A percentile compares a stretch with the other conserved stretches of the same genome.
These are phyloP conservation scores for Penicillium lagena DNA, from an alignment of 495 filamentous ascomycete species.

Conservation along the genomic window DNA sequence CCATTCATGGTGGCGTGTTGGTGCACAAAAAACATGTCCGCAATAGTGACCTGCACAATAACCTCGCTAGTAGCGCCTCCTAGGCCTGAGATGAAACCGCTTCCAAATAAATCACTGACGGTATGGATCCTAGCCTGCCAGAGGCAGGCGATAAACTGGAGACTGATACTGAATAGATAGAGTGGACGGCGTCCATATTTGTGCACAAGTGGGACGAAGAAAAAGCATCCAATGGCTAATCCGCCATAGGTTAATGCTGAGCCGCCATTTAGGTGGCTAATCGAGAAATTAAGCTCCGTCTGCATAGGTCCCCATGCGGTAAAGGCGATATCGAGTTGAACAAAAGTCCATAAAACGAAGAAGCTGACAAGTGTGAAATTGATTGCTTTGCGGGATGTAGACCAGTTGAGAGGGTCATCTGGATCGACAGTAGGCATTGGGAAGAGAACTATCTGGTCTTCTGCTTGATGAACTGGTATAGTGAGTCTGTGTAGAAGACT, in stretches of 20 bases:
- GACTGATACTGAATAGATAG: constrained; percentile 30
- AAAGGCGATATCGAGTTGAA: constrained; percentile 29
- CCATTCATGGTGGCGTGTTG: constrained; percentile 35
- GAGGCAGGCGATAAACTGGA: constrained; percentile 27
- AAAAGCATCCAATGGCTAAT: constrained; percentile 31
- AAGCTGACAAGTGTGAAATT: constrained; percentile 34
- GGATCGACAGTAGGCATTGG: constrained; percentile 20
- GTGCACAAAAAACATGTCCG: constrained; percentile 45
- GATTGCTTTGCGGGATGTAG: constrained; percentile 22
- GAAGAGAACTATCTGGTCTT: constrained; percentile 14
- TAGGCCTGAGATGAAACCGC: constrained; percentile 26
- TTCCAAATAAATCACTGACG: constrained; percentile 21
- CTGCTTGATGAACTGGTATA: constrained; percentile 9
- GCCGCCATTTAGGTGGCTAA: constrained; percentile 29
- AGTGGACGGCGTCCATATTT: constrained; percentile 40
- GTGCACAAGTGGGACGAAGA: constrained; percentile 40
- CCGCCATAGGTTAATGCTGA: constrained; percentile 29
- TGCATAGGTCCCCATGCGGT: constrained; percentile 35
- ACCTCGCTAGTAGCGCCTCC: constrained; percentile 35
- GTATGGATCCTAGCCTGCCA: constrained; percentile 31
- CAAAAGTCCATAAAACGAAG: constrained; percentile 32
- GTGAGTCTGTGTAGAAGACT: not conserved
- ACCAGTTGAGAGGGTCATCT: constrained; percentile 28
- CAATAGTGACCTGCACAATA: constrained; percentile 40
- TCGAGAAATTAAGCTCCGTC: constrained; percentile 26